phyloP scores from a whole-genome alignment of 2,329 filamentous ascomycete genomes.

The Thielaviopsis populi region DNA sequence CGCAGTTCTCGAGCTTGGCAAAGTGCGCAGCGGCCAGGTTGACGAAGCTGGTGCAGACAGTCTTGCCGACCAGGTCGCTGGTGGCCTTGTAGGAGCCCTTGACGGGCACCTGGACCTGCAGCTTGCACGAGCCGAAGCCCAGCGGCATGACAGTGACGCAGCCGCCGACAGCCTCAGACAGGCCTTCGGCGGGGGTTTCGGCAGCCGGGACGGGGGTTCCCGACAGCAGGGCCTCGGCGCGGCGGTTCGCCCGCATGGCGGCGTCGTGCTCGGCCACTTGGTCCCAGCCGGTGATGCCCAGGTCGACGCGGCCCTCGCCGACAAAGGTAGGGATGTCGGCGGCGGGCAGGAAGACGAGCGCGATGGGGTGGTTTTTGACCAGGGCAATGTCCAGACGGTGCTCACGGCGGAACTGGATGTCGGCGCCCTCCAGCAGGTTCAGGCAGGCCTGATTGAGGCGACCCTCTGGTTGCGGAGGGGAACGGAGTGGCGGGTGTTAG shows the following conservation, averaged over 20 bases:
- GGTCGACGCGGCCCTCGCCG: constrained; percentile 79
- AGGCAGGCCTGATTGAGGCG: constrained; percentile 77
- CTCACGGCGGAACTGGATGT: constrained; percentile 93
- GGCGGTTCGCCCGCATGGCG: constrained; percentile 35
- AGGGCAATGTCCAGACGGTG: constrained; percentile 92
- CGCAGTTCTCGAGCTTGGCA: constrained; percentile 49
- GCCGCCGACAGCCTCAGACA: constrained; percentile 35
- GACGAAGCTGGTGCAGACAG: constrained; percentile 91
- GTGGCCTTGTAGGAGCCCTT: constrained; percentile 58
- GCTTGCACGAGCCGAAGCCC: constrained; percentile 76
- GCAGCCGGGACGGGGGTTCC: constrained; percentile 18
- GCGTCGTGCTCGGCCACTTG: constrained; percentile 85
- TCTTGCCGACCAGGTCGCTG: constrained; percentile 74
- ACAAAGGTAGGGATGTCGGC: constrained; percentile 97
- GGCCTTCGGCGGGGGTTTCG: constrained; percentile 21
- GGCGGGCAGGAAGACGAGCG: constrained; percentile 90
- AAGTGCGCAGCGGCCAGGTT: constrained; percentile 75
- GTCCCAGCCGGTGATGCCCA: constrained; percentile 89
- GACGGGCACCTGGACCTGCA: constrained; percentile 92
- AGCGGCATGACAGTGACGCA: constrained; percentile 84
- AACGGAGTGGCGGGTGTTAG: constrained; percentile 15
- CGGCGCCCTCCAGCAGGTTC: constrained; percentile 80
- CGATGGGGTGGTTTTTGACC: constrained; percentile 91
- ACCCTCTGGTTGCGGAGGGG: constrained; percentile 49
- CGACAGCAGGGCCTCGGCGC: constrained; percentile 32